phyloP scores from a whole-genome alignment of 768 basidiomycete genomes.

The Podaxis carcinomalis region DNA sequence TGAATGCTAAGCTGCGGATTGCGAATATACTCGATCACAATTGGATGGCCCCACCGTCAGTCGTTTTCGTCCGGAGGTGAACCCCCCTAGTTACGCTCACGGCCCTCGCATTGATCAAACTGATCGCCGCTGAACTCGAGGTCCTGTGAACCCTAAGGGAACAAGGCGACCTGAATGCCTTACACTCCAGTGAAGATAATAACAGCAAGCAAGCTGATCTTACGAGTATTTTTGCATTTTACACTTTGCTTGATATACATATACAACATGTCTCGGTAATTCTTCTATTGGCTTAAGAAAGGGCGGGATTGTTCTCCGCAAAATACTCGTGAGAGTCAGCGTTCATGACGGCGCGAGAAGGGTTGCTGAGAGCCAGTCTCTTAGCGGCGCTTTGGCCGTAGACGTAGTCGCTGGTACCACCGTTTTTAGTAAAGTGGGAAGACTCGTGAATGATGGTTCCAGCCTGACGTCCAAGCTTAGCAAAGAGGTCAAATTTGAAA shows the following conservation, averaged over 20 bases:
- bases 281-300: background rate
- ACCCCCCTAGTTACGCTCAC: too few relatives aligned
- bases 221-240: too few relatives aligned
- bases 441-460: conserved; percentile 38
- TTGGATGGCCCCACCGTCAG: too few relatives aligned
- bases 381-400: conserved; percentile 41
- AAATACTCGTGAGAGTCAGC: conserved; percentile 46
- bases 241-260: background rate
- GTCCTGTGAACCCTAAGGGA: too few relatives aligned
- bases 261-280: background rate
- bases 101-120: too few relatives aligned
- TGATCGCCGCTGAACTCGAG: too few relatives aligned
- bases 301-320: conserved; percentile 41
- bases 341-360: conserved; percentile 32
- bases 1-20: too few relatives aligned
- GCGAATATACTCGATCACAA: too few relatives aligned
- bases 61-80: too few relatives aligned
- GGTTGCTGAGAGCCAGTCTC: conserved; percentile 36
- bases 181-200: too few relatives aligned
- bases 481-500: background rate
- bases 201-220: too few relatives aligned
- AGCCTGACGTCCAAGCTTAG: conserved; percentile 14
- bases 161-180: too few relatives aligned
- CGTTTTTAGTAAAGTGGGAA: conserved; percentile 41
- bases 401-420: conserved; percentile 37